Percentiles rank a stretch among this genome's conserved stretches.
phyloP scores from a whole-genome alignment of 2,329 filamentous ascomycete species.

The Aspergillus brasiliensis region DNA sequence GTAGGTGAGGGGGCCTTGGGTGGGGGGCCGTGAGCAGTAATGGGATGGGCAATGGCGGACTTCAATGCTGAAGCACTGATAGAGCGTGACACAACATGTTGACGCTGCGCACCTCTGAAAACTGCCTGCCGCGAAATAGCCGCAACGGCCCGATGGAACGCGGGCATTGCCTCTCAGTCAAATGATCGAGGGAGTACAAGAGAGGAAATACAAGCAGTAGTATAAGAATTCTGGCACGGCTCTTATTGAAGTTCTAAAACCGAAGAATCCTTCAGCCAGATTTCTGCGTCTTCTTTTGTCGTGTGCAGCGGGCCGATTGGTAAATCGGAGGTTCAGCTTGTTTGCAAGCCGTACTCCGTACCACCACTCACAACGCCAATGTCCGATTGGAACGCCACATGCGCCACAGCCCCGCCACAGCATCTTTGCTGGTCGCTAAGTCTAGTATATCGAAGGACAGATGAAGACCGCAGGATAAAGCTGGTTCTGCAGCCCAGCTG shows the following conservation, averaged over 20 bases:
- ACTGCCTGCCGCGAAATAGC: slow-evolving; percentile 23
- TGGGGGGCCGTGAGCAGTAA: slow-evolving; percentile 62
- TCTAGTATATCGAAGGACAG: neutral
- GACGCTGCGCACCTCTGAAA: slow-evolving; percentile 17
- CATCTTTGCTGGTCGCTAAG: neutral
- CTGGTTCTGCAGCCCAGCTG: no score
- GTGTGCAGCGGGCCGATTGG: neutral
- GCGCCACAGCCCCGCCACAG: slow-evolving; percentile 1
- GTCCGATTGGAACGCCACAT: neutral
- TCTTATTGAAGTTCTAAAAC: neutral
- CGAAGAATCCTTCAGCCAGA: neutral
- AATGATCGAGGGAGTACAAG: slow-evolving; percentile 17
- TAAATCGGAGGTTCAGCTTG: neutral
- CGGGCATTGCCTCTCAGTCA: slow-evolving; percentile 21
- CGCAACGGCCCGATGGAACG: slow-evolving; percentile 24
- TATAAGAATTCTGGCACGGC: slow-evolving; percentile 6
- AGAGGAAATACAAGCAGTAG: slow-evolving; percentile 19
- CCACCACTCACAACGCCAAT: no score
- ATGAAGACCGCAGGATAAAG: no score
- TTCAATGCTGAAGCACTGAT: slow-evolving; percentile 41
- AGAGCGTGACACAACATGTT: slow-evolving; percentile 26
- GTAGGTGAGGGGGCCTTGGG: slow-evolving; percentile 58
- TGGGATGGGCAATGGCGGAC: slow-evolving; percentile 58
- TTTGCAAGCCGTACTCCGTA: neutral
- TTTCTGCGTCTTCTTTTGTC: neutral